Base-by-base conservation (phyloP, 495 filamentous ascomycete genomes). In the Alectoria sarmentosa region DNA sequence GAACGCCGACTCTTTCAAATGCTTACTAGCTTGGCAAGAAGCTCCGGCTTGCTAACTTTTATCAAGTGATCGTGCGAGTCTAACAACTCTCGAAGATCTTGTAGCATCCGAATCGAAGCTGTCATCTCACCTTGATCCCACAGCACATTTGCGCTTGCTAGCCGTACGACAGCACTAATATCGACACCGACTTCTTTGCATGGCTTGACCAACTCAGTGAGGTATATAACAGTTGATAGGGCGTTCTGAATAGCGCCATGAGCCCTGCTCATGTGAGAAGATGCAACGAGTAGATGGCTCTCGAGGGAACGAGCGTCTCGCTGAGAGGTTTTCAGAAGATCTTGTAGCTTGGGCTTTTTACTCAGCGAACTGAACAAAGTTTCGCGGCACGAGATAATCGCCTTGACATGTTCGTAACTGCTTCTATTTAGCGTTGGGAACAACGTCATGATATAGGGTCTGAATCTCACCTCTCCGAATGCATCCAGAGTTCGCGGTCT, bases 91-190 rank as follows among this genome's bases (percentile, higher is more conserved):
- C 87, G 83, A 34, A 96, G 78, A 46, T 85, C 80, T 68, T 92
- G 86, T 36, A 98, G 84, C 81, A 97, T 92, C 48, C 84, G 80
- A 58, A 99, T 96, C 1, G 95, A 96, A 4, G 92, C 83, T n/a
- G 86, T 83, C 81, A 90, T 89, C 72, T 98, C 93, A 21, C 90
- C 93, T 71, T 96, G 89, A 62, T 93, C 91, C 94, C 94, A 99
- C 19, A 99, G 77, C 48, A 96, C 91, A 67, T 90, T 89, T 13
- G 94, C 91, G 28, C 87, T 82, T 73, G 98, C 94, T 54, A 90
- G 81, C 65, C 83, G 83, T 32, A 89, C 84, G 42, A 85, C 86
- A 7, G 85, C 89, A 65, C 88, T 86, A 58, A 96, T 84, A 66
- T 86, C 82, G n/a, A 96, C 76, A 0, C 88, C 90, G 58, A 89